Percentiles rank a stretch among this genome's conserved stretches.
Evolutionary conservation across 2,329 filamentous ascomycete species (phyloP).

Genomic region (Huntiella savannae): DNA sequence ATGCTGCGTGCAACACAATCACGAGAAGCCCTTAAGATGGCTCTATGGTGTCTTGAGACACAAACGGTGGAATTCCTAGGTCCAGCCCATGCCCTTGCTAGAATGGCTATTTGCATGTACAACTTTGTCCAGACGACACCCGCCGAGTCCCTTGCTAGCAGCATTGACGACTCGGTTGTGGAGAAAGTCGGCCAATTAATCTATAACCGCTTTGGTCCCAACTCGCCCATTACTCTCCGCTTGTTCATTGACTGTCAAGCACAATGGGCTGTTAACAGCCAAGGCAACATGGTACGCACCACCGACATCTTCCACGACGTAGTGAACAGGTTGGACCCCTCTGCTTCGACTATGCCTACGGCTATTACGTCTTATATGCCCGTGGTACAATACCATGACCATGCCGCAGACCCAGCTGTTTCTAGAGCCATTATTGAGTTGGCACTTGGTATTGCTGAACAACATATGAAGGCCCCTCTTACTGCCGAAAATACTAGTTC

Average conservation of each 20-base stretch:
- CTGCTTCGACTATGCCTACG: no score
- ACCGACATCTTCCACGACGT: background rate
- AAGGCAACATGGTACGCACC: background rate
- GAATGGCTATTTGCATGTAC: background rate
- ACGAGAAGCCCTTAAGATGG: background rate
- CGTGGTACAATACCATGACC: background rate
- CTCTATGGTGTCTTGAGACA: background rate
- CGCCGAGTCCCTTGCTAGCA: no score
- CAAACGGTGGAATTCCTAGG: background rate
- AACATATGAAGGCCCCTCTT: no score
- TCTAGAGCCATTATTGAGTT: background rate
- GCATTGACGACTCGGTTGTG: background rate
- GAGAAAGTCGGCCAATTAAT: conserved; percentile 1
- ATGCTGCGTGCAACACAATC: background rate
- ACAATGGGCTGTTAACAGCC: background rate
- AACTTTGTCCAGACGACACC: background rate
- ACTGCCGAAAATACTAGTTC: no score
- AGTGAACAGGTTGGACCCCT: background rate
- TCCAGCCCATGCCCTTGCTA: background rate
- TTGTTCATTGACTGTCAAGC: background rate
- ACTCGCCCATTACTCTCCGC: background rate
- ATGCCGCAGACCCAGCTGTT: background rate
- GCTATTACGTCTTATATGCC: background rate
- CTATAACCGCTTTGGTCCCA: background rate
- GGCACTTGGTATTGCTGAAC: background rate